Evolutionary conservation across 345 rosid genomes (phyloP), one percentile per base, ranked within the genome.

Genomic region (Syzygium grande): DNA sequence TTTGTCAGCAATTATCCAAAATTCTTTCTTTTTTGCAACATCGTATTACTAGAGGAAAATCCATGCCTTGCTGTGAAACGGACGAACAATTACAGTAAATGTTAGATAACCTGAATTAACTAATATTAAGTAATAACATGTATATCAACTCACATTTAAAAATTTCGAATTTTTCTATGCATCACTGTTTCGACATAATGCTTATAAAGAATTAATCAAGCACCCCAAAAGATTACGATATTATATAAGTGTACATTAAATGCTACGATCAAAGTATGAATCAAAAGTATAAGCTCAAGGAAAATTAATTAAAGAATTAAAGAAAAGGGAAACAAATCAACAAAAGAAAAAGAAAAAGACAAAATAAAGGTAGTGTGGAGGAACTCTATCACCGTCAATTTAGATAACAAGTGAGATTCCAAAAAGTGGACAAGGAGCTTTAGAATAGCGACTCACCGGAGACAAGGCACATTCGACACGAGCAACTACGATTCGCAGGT

Each of bases 101-200:
- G 46, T 68, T 68, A 30, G 79, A 16, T 16, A 16, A 30, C 23
- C 13, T 8, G 19, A 68, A 68, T 30, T 1, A 30, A 68, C 23
- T 34, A 30, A 34, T 65, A 29, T 15, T 4, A 34, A 29, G 41
- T 29, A 29, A 16, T 65, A 16, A 16, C 5, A 8, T 2, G 4
- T 4, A 65, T 5, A 30, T 65, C 43, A 30, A 14, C 22, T 8
- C 43, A 14, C 38, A 4, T 29, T n/a, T 6, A 7, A n/a, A n/a
- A 2, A 3, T 5, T 0, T n/a, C 29, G 38, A 13, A 61, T 61
- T n/a, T 61, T 63, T 30, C 3, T 29, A 29, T 0, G 2, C 1
- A 14, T 29, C 38, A 29, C 38, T 7, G 6, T 63, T 63, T 13
- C 21, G 2, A 29, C 2, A 14, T 29, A n/a, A 7, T 0, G 5